Evolutionary conservation across 106 monocot species (phyloP), one percentile per base, ranked within the genome.

Genomic region (Allium fistulosum): DNA sequence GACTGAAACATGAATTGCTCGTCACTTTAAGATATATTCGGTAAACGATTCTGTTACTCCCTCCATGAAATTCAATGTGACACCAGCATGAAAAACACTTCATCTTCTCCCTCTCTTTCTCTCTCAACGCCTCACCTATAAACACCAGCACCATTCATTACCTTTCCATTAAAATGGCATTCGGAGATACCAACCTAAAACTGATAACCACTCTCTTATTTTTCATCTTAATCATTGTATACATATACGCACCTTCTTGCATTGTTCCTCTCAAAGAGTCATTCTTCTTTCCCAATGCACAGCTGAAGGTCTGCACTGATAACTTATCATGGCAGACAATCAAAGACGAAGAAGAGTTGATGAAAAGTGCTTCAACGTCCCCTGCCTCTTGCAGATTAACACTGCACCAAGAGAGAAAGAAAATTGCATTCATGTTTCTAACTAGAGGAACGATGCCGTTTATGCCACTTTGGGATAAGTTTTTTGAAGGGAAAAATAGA

Each of bases 61-160:
- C 37, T 37, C 65, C 65, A 65, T 65, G 65, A 65, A 49, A 49
- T 65, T 65, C n/a, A 65, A 17, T 49, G 65, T 65, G 65, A 65
- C 65, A 49, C 49, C 15, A 49, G 65, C 65, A 65, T 49, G 65
- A 49, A 65, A 49, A 63, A 63, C 61, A 61, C 28, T 11, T 62
- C 45, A 18, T 26, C 60, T 8, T 61, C 60, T 61, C 63, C 8
- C 63, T 63, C 63, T 7, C 26, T 28, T 11, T 11, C 47, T 49
- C 49, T 65, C 12, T 48, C 6, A 47, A 48, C 46, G 8, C 4
- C 63, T 47, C 6, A 15, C 48, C 46, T 15, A 61, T n/a, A 37
- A 22, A 16, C 58, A 58, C 58, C 15, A 58, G 1, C 18, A 61
- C 26, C 18, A 7, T 61, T 37, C 22, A 27, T 61, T 37, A 37